A percentile compares a stretch with the other conserved stretches of the same genome.
These are phyloP conservation scores for Berkeleyomyces basicola DNA, from an alignment of 2,329 filamentous ascomycete genomes.

Conservation along the genomic window DNA sequence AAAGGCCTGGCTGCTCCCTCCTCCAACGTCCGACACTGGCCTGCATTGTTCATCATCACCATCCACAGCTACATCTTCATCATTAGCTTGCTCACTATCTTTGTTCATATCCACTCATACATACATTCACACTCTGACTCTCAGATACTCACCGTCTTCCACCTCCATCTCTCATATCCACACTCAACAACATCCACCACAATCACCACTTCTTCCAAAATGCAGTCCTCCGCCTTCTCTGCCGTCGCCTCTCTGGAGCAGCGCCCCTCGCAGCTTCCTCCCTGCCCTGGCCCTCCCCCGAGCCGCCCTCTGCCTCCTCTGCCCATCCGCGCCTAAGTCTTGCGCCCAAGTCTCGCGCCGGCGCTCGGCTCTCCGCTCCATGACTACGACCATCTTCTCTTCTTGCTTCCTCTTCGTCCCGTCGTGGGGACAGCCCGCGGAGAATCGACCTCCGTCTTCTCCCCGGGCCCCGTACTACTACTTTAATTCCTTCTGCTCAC, in stretches of 20 bases:
- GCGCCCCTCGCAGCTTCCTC: slow-evolving; percentile 48
- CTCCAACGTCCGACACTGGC: neutral
- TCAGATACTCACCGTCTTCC: neutral
- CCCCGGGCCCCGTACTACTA: neutral
- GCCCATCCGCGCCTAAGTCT: slow-evolving; percentile 38
- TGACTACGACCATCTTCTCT: neutral
- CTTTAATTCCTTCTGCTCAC: neutral
- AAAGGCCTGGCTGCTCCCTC: slow-evolving; percentile 1
- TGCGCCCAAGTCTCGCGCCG: neutral
- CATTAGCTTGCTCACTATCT: neutral
- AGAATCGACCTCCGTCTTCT: neutral
- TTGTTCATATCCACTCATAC: neutral
- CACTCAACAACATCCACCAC: slow-evolving; percentile 13
- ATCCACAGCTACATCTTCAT: neutral
- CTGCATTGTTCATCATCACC: neutral
- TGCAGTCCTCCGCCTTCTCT: slow-evolving; percentile 8
- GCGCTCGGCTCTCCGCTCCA: neutral
- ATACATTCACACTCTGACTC: neutral
- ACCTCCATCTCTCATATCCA: slow-evolving; percentile 15
- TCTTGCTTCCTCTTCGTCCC: neutral
- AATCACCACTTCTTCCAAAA: slow-evolving; percentile 1
- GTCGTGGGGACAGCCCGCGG: neutral
- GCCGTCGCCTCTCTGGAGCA: slow-evolving; percentile 24
- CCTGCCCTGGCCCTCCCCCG: slow-evolving; percentile 49
- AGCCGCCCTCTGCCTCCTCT: slow-evolving; percentile 48